Conservation (phyloP, 108 stramenopile species). For the Tribonema minus region DNA sequence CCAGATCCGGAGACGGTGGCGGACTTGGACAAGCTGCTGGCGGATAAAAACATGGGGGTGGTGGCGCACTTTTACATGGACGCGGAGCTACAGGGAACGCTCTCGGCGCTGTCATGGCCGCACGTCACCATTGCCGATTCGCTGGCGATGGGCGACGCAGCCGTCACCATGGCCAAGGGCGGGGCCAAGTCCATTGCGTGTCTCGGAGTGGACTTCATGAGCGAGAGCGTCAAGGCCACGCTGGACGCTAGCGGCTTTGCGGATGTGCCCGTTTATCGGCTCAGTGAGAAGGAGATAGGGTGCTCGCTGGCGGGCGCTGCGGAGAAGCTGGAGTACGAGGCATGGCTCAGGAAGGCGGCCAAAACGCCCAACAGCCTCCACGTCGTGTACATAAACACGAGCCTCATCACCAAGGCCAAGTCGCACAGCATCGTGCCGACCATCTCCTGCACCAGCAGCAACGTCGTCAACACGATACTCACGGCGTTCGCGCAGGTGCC, state of each 20-base stretch:
- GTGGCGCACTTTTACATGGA: conserved; percentile 97
- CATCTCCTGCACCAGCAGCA: conserved; percentile 84
- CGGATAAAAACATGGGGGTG: conserved; percentile 71
- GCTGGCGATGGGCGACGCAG: conserved; percentile 87
- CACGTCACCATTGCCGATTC: conserved; percentile 84
- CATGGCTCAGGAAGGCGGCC: conserved; percentile 66
- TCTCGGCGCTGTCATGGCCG: conserved; percentile 21
- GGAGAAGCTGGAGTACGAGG: conserved; percentile 71
- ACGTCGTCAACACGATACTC: conserved; percentile 82
- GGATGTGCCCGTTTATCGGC: conserved; percentile 74
- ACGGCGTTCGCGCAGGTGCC: conserved; percentile 71
- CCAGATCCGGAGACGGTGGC: conserved; percentile 58
- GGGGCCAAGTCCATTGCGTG: conserved; percentile 60
- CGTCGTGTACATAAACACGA: conserved; percentile 93
- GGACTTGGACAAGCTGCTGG: conserved; percentile 56
- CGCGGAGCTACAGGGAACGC: conserved; percentile 75
- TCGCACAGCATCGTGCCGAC: conserved; percentile 73
- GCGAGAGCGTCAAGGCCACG: conserved; percentile 77
- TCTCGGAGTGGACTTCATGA: conserved; percentile 93
- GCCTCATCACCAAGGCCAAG: conserved; percentile 82
- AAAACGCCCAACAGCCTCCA: conserved; percentile 63
- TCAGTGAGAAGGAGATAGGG: conserved; percentile 67
- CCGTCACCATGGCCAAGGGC: conserved; percentile 71
- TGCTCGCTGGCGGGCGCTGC: conserved; percentile 85
- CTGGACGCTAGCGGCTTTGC: conserved; percentile 67